A percentile compares a stretch with the other conserved stretches of the same genome.
phyloP scores from a whole-genome alignment of 164 flowering plant species.

The Vitis riparia region DNA sequence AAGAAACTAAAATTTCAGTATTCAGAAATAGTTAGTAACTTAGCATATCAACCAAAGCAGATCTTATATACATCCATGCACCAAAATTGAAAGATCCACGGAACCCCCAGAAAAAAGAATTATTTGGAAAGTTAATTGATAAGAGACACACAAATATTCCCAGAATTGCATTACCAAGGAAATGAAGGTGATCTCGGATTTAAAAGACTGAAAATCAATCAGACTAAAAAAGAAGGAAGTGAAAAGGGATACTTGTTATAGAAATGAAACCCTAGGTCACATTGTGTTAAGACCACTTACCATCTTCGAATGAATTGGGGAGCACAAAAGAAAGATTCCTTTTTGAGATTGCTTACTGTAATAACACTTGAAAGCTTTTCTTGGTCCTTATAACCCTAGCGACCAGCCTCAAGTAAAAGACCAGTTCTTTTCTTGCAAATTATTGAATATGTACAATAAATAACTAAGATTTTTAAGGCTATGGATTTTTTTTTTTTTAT shows the following conservation, averaged over 20 bases:
- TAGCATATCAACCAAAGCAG: too few species aligned
- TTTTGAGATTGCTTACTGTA: neutral
- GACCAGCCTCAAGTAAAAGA: neutral
- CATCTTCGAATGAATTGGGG: neutral
- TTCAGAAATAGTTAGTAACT: too few species aligned
- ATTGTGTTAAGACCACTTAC: neutral
- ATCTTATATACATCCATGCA: too few species aligned
- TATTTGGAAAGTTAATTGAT: too few species aligned
- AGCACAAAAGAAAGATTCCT: neutral
- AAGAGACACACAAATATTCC: too few species aligned
- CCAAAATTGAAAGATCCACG: too few species aligned
- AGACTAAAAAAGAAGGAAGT: neutral
- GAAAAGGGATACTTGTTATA: neutral
- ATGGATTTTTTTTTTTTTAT: neutral
- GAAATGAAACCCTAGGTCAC: neutral
- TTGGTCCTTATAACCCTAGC: neutral
- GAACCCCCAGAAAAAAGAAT: too few species aligned
- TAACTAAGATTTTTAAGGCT: neutral
- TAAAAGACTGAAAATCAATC: neutral
- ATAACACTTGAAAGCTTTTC: neutral
- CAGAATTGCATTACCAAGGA: too few species aligned
- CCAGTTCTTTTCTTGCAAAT: neutral
- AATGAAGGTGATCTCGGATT: neutral
- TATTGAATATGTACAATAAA: neutral
- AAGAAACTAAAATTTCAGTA: too few species aligned